Evolutionary conservation across 345 rosid species (phyloP), one percentile per base, ranked within the genome.

Genomic region (Syzygium aromaticum): DNA sequence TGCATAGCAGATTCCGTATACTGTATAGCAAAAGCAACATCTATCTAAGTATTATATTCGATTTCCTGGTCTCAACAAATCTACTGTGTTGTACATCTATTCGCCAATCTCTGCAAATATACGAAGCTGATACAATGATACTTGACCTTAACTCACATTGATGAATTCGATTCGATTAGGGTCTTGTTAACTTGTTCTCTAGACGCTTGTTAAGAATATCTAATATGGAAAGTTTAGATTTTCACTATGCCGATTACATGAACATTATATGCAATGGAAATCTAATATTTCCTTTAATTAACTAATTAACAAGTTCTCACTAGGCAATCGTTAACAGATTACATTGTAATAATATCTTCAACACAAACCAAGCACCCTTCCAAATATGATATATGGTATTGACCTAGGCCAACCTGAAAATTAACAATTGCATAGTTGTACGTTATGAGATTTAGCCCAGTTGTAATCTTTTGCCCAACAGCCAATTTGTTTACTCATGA

Each of bases 51-150:
- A 54, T 54, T 3, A 21, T 54, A 54, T 54, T 54, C 3, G 25
- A 21, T 54, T 54, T 21, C 4, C 22, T 21, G 6, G 5, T 56
- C n/a, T 59, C 67, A 59, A 11, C 67, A 27, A 59, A 59, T 6
- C 16, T 59, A 27, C 67, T 59, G 0, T 16, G 0, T 27, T 0
- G 0, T 59, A 11, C 30, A 27, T 27, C 30, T 59, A 12, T 59
- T 0, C 3, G 30, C 14, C 27, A 27, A 7, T 27, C 5, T 59
- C 3, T 27, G 16, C 1, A 56, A 59, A 59, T 59, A 1, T 12
- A 59, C 16, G 27, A 59, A 7, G 27, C 67, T 27, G 8, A 59
- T 12, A 1, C 30, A 12, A 15, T 27, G 17, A 27, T 27, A 27
- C 16, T 27, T 27, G 67, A 59, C 33, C 64, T 59, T 27, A 27